Conservation (phyloP, 176 grass and related monocot species). For the Puya raimondii region DNA sequence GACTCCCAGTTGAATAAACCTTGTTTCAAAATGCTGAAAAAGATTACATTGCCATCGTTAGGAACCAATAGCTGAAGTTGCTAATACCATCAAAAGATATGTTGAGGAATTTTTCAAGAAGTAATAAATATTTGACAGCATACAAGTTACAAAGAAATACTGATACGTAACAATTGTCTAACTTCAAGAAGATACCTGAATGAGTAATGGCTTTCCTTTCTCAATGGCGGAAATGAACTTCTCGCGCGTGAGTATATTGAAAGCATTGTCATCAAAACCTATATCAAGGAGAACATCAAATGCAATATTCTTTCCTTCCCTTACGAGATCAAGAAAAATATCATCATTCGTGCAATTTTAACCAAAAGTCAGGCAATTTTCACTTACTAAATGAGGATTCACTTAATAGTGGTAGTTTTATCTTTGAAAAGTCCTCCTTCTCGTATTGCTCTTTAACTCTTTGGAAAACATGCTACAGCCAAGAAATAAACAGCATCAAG, state of each 20-base stretch:
- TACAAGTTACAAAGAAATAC: neutral
- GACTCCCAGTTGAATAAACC: slow-evolving; percentile 91
- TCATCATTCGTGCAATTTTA: slow-evolving; percentile 2
- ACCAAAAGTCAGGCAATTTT: neutral
- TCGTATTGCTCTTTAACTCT: slow-evolving; percentile 55
- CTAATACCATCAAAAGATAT: neutral
- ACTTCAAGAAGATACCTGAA: slow-evolving; percentile 51
- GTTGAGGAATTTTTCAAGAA: neutral
- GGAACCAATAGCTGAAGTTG: neutral
- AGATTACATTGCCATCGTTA: neutral
- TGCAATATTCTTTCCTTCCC: neutral
- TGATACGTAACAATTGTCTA: neutral
- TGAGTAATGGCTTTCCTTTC: slow-evolving; percentile 56
- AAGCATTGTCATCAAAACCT: slow-evolving; percentile 46
- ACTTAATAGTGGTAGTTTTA: slow-evolving; percentile 73
- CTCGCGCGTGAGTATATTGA: slow-evolving; percentile 48
- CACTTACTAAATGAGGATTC: slow-evolving; percentile 50
- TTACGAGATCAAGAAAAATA: slow-evolving; percentile 3
- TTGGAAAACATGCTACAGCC: slow-evolving; percentile 49
- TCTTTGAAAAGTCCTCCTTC: slow-evolving; percentile 59
- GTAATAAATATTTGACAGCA: neutral
- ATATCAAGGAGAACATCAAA: slow-evolving; percentile 13
- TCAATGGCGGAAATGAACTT: slow-evolving; percentile 41
- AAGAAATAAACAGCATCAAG: slow-evolving; percentile 16
- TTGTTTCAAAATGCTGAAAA: slow-evolving; percentile 15